These are phyloP conservation scores for Fusarium hainanense DNA, from an alignment of 2,329 filamentous ascomycete genomes.

Conservation along the genomic window DNA sequence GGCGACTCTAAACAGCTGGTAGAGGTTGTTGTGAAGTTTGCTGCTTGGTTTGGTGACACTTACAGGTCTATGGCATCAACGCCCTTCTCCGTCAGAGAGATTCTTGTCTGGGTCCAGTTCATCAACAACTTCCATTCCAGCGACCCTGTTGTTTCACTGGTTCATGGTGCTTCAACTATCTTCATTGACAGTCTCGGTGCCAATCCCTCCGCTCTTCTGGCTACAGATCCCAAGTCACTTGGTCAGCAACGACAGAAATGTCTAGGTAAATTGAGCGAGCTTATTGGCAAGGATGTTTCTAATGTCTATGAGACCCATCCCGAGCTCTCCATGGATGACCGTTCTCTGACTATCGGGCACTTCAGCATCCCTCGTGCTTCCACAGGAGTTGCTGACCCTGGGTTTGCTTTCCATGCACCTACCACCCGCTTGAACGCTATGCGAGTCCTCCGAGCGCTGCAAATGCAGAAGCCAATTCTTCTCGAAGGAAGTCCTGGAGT, in stretches of 20 bases:
- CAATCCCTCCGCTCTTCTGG: constrained; percentile 89
- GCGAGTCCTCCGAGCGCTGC: constrained; percentile 88
- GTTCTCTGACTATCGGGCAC: constrained; percentile 73
- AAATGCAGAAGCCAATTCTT: constrained; percentile 89
- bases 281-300: constrained; percentile 72
- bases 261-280: constrained; percentile 74
- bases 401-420: constrained; percentile 80
- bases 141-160: constrained; percentile 59
- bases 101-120: constrained; percentile 93
- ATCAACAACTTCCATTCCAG: constrained; percentile 73
- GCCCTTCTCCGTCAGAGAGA: constrained; percentile 89
- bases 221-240: constrained; percentile 76
- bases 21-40: constrained; percentile 81
- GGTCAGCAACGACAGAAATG: constrained; percentile 78
- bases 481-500: constrained; percentile 98
- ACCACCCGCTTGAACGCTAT: constrained; percentile 92
- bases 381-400: constrained; percentile 51
- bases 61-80: constrained; percentile 81
- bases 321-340: constrained; percentile 64
- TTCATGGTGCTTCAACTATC: constrained; percentile 94
- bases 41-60: constrained; percentile 88
- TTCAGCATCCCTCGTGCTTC: constrained; percentile 72
- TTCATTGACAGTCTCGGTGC: constrained; percentile 96
- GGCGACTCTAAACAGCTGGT: constrained; percentile 68
- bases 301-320: constrained; percentile 73